Evolutionary conservation across 1,139 yeast species (phyloP).

Genomic region (Scheffersomyces parashehatae): DNA sequence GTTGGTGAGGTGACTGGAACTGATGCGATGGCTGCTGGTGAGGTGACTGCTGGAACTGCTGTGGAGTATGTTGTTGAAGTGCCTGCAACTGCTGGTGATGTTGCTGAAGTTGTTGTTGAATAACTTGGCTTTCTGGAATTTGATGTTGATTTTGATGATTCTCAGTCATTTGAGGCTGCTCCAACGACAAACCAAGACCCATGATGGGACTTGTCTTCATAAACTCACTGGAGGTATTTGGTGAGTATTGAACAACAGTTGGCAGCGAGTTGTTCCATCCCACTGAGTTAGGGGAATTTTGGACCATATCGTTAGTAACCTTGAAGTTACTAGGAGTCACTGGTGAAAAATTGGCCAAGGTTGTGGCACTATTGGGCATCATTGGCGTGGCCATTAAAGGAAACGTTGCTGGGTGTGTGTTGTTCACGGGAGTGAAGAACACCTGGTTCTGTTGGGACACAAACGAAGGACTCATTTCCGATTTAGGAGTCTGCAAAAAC

Average conservation of each 20-base stretch:
- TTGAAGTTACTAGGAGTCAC: neutral
- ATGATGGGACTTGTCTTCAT: neutral
- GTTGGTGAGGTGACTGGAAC: neutral
- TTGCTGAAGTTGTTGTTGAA: neutral
- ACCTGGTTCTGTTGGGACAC: neutral
- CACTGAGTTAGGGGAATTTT: neutral
- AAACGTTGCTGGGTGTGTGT: neutral
- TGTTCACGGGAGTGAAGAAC: neutral
- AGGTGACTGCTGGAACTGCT: neutral
- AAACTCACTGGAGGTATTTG: neutral
- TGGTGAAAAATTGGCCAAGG: neutral
- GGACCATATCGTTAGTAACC: neutral
- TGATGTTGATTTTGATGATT: neutral
- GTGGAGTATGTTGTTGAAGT: neutral
- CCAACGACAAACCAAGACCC: neutral
- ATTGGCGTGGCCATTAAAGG: neutral
- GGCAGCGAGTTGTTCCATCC: neutral
- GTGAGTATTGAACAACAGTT: conserved; percentile 1
- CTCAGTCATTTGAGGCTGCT: neutral
- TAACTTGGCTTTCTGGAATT: neutral
- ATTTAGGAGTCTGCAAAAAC: neutral
- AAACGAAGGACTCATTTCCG: neutral
- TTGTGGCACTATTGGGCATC: neutral
- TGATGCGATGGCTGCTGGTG: neutral
- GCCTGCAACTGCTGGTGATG: neutral